Percentiles rank a stretch among this genome's conserved stretches.
phyloP scores from a whole-genome alignment of 2,329 filamentous ascomycete species.

The Knufia fluminis region DNA sequence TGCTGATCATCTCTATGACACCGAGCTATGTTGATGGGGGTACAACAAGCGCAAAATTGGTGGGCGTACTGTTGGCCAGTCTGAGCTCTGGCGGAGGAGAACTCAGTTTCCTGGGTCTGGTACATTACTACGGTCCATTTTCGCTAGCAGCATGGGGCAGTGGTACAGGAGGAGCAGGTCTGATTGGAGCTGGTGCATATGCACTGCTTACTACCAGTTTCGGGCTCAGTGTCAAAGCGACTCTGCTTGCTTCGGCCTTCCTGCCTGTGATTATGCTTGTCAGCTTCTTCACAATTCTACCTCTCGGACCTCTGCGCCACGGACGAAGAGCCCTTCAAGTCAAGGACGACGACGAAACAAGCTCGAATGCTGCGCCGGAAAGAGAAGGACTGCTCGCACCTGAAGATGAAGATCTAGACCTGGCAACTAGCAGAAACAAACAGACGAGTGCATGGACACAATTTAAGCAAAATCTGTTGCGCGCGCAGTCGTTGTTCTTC shows the following conservation, averaged over 20 bases:
- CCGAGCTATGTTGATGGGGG: slow-evolving; percentile 49
- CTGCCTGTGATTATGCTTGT: slow-evolving; percentile 72
- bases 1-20: slow-evolving; percentile 79
- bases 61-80: slow-evolving; percentile 75
- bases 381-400: slow-evolving; percentile 25
- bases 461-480: slow-evolving; percentile 49
- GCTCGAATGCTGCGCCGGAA: slow-evolving; percentile 21
- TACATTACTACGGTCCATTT: slow-evolving; percentile 83
- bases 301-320: slow-evolving; percentile 54
- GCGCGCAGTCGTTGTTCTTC: slow-evolving; percentile 61
- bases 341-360: slow-evolving; percentile 30
- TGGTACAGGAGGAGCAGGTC: slow-evolving; percentile 79
- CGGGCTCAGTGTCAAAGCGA: slow-evolving; percentile 62
- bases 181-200: slow-evolving; percentile 81
- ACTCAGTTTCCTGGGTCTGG: slow-evolving; percentile 80
- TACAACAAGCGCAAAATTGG: slow-evolving; percentile 65
- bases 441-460: slow-evolving; percentile 26
- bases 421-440: slow-evolving; percentile 7
- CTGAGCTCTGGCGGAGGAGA: slow-evolving; percentile 80
- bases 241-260: slow-evolving; percentile 67
- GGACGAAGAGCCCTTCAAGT: slow-evolving; percentile 37
- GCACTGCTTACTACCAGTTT: slow-evolving; percentile 75
- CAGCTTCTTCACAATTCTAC: slow-evolving; percentile 77
- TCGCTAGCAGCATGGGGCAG: slow-evolving; percentile 87
- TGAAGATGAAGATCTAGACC: slow-evolving; percentile 19